These are phyloP conservation scores for Carex scoparia DNA, from an alignment of 176 grass and related monocot species.

Conservation along the genomic window DNA sequence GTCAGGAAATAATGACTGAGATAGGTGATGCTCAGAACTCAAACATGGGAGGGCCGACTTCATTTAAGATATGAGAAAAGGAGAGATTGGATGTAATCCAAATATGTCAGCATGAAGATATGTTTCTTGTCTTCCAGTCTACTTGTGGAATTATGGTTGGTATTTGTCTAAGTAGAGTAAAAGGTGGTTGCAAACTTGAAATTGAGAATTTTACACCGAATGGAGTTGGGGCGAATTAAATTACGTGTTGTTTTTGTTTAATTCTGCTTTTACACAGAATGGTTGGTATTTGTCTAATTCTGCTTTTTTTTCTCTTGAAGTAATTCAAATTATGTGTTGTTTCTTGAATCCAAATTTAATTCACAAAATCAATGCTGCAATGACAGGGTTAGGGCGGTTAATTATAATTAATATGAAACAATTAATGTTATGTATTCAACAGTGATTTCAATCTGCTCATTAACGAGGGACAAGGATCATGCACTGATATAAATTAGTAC, in stretches of 20 bases:
- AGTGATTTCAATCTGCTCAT: neutral
- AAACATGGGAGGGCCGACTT: neutral
- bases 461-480: no score
- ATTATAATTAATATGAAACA: neutral
- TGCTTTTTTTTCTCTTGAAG: neutral
- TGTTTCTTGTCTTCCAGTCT: neutral
- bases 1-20: neutral
- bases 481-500: no score
- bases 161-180: neutral
- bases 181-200: neutral
- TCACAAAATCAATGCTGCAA: neutral
- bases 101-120: neutral
- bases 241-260: neutral
- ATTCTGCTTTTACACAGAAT: neutral
- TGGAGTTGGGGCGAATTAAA: neutral
- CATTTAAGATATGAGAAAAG: neutral
- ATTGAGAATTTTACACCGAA: neutral
- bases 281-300: neutral
- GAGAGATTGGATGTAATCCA: neutral
- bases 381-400: neutral
- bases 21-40: neutral
- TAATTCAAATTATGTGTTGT: neutral
- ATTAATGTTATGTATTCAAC: neutral
- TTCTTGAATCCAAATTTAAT: neutral
- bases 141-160: neutral